Evolutionary conservation across 768 basidiomycete genomes (phyloP).

Genomic region (Wakefieldia striispora): DNA sequence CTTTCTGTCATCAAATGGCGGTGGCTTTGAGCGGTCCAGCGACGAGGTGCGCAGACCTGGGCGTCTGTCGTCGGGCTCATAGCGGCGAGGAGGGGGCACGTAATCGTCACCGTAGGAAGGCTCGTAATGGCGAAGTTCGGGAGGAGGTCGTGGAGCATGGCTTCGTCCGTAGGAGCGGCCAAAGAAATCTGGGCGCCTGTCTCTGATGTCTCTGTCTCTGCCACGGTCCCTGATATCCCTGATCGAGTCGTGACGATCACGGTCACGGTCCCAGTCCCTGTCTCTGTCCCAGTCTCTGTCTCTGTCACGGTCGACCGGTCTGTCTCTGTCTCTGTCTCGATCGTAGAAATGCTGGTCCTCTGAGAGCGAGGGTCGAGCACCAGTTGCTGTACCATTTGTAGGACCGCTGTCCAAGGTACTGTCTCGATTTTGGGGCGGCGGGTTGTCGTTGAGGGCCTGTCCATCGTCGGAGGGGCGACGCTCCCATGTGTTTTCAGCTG

Average conservation of each 20-base stretch:
- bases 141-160: slow-evolving; percentile 41
- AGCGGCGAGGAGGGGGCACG: slow-evolving; percentile 34
- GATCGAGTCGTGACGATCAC: slow-evolving; percentile 23
- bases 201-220: slow-evolving; percentile 32
- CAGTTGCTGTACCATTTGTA: slow-evolving; percentile 8
- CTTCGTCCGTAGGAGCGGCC: slow-evolving; percentile 39
- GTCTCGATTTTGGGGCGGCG: slow-evolving; percentile 9
- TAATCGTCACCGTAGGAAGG: slow-evolving; percentile 38
- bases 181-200: slow-evolving; percentile 38
- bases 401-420: slow-evolving; percentile 12
- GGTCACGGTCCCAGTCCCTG: slow-evolving; percentile 37
- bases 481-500: slow-evolving; percentile 30
- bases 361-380: slow-evolving; percentile 16
- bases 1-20: slow-evolving; percentile 31
- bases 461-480: slow-evolving; percentile 31
- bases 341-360: slow-evolving; percentile 35
- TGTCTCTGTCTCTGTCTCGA: slow-evolving; percentile 33
- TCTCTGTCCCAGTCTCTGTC: slow-evolving; percentile 33
- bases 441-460: slow-evolving; percentile 19
- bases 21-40: slow-evolving; percentile 21
- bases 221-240: slow-evolving; percentile 27
- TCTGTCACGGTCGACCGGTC: slow-evolving; percentile 33
- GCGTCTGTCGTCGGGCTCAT: slow-evolving; percentile 32
- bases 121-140: slow-evolving; percentile 49
- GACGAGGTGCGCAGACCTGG: slow-evolving; percentile 16